These are phyloP conservation scores for Hypoxylon cercidicola DNA, from an alignment of 495 filamentous ascomycete genomes.

Conservation along the genomic window DNA sequence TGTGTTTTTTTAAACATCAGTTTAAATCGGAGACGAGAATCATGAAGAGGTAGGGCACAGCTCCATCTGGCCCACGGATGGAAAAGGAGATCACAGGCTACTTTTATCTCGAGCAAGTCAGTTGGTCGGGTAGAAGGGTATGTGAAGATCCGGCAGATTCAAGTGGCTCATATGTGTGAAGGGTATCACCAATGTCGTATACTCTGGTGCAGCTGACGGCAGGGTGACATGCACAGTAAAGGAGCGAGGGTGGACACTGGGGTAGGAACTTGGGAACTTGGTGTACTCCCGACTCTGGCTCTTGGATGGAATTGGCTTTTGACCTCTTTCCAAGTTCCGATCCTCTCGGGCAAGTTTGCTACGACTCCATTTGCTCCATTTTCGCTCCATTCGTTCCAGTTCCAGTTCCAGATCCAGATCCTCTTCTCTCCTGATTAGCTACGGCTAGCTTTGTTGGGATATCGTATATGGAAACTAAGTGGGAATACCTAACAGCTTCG, in stretches of 20 bases:
- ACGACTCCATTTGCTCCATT: not conserved
- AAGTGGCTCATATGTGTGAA: slow-evolving; percentile 40
- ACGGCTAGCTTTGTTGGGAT: not conserved
- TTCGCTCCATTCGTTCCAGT: slow-evolving; percentile 2
- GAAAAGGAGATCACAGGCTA: slow-evolving; percentile 25
- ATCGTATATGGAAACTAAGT: slow-evolving; percentile 2
- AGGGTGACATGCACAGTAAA: slow-evolving; percentile 43
- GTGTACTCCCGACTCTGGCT: slow-evolving; percentile 10
- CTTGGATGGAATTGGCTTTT: not conserved
- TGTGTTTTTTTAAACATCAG: slow-evolving; percentile 12
- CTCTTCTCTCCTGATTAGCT: slow-evolving; percentile 17
- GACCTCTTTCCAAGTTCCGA: not conserved
- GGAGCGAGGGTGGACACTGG: slow-evolving; percentile 40
- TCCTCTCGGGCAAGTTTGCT: slow-evolving; percentile 30
- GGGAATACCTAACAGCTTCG: slow-evolving; percentile 16
- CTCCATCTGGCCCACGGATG: slow-evolving; percentile 15
- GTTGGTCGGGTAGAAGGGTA: slow-evolving; percentile 28
- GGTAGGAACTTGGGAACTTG: slow-evolving; percentile 19
- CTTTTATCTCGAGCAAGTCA: slow-evolving; percentile 26
- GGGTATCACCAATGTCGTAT: slow-evolving; percentile 43
- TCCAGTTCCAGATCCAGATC: slow-evolving; percentile 40
- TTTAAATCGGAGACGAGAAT: slow-evolving; percentile 7
- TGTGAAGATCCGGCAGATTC: slow-evolving; percentile 39
- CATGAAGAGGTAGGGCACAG: slow-evolving; percentile 28
- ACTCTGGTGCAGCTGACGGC: slow-evolving; percentile 40